Evolutionary conservation across 2,329 filamentous ascomycete species (phyloP).

Genomic region (Fusarium sp.): DNA sequence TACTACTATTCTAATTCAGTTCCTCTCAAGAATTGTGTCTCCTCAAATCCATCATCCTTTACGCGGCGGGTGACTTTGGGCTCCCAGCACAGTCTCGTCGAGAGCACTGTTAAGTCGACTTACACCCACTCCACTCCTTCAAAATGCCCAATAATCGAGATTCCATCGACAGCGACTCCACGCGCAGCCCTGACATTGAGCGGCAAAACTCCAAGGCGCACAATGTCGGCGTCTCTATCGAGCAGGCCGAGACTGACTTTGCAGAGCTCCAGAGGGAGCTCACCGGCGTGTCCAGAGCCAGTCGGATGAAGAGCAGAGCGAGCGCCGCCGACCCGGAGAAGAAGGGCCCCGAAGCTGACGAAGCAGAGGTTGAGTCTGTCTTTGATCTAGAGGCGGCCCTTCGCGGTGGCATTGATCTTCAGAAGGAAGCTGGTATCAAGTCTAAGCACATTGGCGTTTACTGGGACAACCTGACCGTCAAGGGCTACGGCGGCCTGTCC

Average conservation of each 20-base stretch:
- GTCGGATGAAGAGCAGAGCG: conserved; percentile 48
- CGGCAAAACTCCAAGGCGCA: conserved; percentile 34
- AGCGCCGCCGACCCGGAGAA: conserved; percentile 68
- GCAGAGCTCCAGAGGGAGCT: conserved; percentile 72
- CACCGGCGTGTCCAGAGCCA: conserved; percentile 65
- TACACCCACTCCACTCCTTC: conserved; percentile 1
- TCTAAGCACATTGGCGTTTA: conserved; percentile 83
- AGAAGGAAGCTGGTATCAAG: conserved; percentile 80
- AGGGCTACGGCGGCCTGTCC: conserved; percentile 77
- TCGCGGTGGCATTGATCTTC: conserved; percentile 76
- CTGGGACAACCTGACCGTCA: conserved; percentile 82
- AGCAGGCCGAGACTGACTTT: conserved; percentile 76
- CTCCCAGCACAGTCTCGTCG: conserved; percentile 40
- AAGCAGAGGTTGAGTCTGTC: conserved; percentile 57
- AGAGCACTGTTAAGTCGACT: conserved; percentile 25
- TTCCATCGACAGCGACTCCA: conserved; percentile 47
- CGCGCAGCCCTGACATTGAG: conserved; percentile 39
- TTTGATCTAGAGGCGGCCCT: conserved; percentile 83
- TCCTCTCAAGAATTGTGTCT: neutral
- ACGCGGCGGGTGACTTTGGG: conserved; percentile 45
- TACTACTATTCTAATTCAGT: neutral
- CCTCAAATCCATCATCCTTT: neutral
- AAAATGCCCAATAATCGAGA: conserved; percentile 9
- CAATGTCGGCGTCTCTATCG: conserved; percentile 68
- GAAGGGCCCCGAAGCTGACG: conserved; percentile 50